Base-by-base conservation (phyloP, 2,329 filamentous ascomycete species). In the Berkeleyomyces basicola region DNA sequence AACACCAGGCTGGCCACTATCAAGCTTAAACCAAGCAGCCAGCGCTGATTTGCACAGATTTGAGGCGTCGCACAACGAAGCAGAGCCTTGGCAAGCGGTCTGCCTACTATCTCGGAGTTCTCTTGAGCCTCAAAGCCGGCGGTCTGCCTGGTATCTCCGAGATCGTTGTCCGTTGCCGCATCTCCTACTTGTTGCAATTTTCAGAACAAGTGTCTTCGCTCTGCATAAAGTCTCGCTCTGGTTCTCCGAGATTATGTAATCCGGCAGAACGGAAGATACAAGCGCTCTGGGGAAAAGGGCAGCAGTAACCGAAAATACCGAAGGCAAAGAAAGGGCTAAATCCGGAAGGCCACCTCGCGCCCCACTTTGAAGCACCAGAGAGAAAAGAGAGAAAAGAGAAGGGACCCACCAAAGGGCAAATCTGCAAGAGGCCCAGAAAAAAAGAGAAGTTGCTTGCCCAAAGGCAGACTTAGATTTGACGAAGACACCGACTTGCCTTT, bases 291-390 rank as follows among this genome's bases (percentile, higher is more conserved):
- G 59, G 44, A 44, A 58, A 51, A 63, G 47, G 59, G 59, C 44
- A 64, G 59, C 40, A 61, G 46, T 64, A 64, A 40, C 63, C 63
- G 63, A 64, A 64, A 64, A 62, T 59, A 60, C 63, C 63, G 63
- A 64, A 59, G 55, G 63, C 55, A 44, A 61, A 10, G 14, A 31
- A 47, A 61, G 63, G 59, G 49, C 62, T 60, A 46, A 36, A 58
- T 58, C 46, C 33, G 59, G 42, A 42, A 62, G 42, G 42, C 7
- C 14, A 61, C 16, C 33, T 31, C 11, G 16, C 33, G 53, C 53
- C 31, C 53, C 53, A 58, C 11, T 31, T 37, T 31, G 53, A 58
- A 58, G 31, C 11, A 58, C 16, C 1, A 23, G 23, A 51, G 31
- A 51, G 31, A 31, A 10, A 31, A 37, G 2, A 33, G 11, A 16